Percentiles rank a stretch among this genome's conserved stretches.
These are phyloP conservation scores for Parathielavia hyrcaniae DNA, from an alignment of 495 filamentous ascomycete genomes.

Conservation along the genomic window DNA sequence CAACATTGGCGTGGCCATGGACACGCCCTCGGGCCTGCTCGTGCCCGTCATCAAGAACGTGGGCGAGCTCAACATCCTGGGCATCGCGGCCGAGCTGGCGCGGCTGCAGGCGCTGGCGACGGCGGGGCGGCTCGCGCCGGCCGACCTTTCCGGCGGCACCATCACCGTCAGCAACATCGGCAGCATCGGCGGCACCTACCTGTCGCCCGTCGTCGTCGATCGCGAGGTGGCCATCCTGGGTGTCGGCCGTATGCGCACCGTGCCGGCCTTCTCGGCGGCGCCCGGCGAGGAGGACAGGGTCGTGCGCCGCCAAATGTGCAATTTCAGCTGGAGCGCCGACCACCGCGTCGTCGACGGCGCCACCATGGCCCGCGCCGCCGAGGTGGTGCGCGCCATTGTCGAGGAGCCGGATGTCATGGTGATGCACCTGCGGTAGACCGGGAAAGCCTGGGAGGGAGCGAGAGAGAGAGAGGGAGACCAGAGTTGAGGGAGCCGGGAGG, in stretches of 20 bases:
- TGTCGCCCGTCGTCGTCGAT: constrained; percentile 82
- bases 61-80: constrained; percentile 60
- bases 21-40: constrained; percentile 80
- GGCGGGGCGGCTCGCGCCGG: constrained; percentile 63
- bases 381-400: constrained; percentile 64
- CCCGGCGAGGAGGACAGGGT: constrained; percentile 47
- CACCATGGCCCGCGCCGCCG: constrained; percentile 84
- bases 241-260: constrained; percentile 66
- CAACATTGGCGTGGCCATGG: constrained; percentile 95
- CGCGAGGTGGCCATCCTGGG: constrained; percentile 90
- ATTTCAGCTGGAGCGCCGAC: constrained; percentile 96
- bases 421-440: constrained; percentile 45
- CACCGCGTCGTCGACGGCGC: constrained; percentile 93
- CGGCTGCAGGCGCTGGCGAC: constrained; percentile 66
- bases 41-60: constrained; percentile 95
- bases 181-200: constrained; percentile 89
- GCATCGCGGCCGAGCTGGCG: constrained; percentile 68
- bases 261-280: constrained; percentile 58
- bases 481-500: too few relatives aligned
- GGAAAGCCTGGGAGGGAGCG: background rate
- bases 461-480: background rate
- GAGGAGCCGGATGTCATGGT: constrained; percentile 85
- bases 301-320: constrained; percentile 59
- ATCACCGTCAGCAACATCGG: constrained; percentile 97
- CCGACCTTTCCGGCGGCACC: constrained; percentile 78